Conservation (phyloP, 495 filamentous ascomycete species). For the Penicillium alfredii region DNA sequence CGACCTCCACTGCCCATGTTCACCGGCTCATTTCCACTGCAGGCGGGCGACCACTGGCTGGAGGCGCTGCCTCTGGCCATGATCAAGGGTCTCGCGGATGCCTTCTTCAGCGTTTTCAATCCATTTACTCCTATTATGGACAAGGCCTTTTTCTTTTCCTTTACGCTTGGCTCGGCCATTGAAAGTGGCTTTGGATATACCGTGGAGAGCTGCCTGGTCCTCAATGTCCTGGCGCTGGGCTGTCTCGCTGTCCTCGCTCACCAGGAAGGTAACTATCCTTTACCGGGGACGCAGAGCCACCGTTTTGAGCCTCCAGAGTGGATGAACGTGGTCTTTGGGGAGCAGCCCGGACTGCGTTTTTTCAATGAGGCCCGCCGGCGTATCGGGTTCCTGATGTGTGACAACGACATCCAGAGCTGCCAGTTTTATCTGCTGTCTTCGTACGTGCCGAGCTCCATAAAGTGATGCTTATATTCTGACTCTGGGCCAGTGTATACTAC, state of each 20-base stretch:
- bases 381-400: slow-evolving; percentile 44
- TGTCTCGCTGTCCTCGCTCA: slow-evolving; percentile 40
- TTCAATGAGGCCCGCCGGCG: slow-evolving; percentile 44
- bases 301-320: slow-evolving; percentile 41
- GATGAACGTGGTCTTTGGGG: slow-evolving; percentile 39
- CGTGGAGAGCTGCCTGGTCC: slow-evolving; percentile 40
- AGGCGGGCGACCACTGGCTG: slow-evolving; percentile 37
- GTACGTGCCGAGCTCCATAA: slow-evolving; percentile 15
- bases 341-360: slow-evolving; percentile 37
- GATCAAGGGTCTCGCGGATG: slow-evolving; percentile 41
- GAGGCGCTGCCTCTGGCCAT: slow-evolving; percentile 35
- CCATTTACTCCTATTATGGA: slow-evolving; percentile 46
- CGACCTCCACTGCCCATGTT: slow-evolving; percentile 38
- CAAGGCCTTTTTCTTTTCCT: slow-evolving; percentile 41
- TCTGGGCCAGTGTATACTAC: slow-evolving; percentile 30
- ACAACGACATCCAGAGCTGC: slow-evolving; percentile 43
- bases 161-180: slow-evolving; percentile 39
- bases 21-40: slow-evolving; percentile 33
- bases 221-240: slow-evolving; percentile 42
- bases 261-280: slow-evolving; percentile 40
- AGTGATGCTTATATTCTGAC: too few species aligned
- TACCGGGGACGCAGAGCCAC: slow-evolving; percentile 30
- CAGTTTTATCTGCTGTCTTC: slow-evolving; percentile 44
- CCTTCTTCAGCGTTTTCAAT: slow-evolving; percentile 41
- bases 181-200: slow-evolving; percentile 40